These are phyloP conservation scores for Aegilops umbellulata DNA, from an alignment of 176 grass and related monocot genomes.

Conservation along the genomic window DNA sequence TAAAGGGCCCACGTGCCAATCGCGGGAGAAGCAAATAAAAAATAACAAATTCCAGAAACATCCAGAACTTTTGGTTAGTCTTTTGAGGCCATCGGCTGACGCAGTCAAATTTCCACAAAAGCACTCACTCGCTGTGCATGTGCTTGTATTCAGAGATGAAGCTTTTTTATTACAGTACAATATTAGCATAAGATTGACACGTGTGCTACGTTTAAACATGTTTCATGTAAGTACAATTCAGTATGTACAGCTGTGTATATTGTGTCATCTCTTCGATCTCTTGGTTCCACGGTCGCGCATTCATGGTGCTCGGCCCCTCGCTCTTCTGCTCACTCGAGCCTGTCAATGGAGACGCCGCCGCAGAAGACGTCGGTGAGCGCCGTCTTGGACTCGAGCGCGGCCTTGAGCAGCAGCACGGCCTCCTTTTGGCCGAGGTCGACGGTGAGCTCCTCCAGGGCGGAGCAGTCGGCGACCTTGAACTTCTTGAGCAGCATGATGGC, in stretches of 20 bases:
- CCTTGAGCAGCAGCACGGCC: slow-evolving; percentile 51
- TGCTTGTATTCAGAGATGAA: too few species aligned
- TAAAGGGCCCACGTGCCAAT: too few species aligned
- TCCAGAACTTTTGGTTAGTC: too few species aligned
- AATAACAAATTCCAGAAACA: too few species aligned
- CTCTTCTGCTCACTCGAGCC: not conserved
- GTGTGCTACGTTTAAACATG: too few species aligned
- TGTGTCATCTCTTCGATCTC: not conserved
- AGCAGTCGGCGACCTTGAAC: slow-evolving; percentile 50
- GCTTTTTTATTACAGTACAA: too few species aligned
- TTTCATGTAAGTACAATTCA: not conserved
- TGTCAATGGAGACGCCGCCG: slow-evolving; percentile 42
- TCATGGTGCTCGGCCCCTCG: not conserved
- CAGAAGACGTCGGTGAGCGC: slow-evolving; percentile 58
- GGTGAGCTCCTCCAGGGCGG: slow-evolving; percentile 40
- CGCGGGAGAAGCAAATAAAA: too few species aligned
- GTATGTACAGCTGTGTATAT: not conserved
- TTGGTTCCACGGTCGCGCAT: not conserved
- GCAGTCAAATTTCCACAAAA: too few species aligned
- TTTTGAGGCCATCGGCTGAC: too few species aligned
- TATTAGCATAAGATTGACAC: too few species aligned
- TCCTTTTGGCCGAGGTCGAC: slow-evolving; percentile 32
- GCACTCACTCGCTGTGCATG: too few species aligned
- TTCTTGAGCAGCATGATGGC: slow-evolving; percentile 63
- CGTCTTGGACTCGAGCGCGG: slow-evolving; percentile 40